Base-by-base conservation (phyloP, 1,139 yeast genomes). In the Hemisphaericaspora subhashii region DNA sequence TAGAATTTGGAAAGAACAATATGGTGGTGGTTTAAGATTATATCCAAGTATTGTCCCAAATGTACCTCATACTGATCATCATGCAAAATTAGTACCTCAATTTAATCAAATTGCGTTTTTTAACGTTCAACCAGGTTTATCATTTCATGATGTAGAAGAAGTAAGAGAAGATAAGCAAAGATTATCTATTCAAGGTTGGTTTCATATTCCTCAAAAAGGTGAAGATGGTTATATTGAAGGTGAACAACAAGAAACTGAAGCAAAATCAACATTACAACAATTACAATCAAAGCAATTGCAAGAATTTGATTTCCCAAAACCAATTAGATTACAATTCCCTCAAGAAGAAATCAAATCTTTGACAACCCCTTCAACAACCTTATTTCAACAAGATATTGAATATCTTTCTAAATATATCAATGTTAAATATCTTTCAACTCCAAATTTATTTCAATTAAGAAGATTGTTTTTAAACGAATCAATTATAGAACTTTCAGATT, bases 101-200 rank as follows among this genome's bases (percentile, higher is more conserved):
- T 94, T 95, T 73, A 92, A 94, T 60, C 97, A 92, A 62, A 81
- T 94, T 57, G 96, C 98, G 1, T 87, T 92, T 57, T 94, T 94
- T 72, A 84, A 86, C 2, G 98, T 94, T 8, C 95, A 89, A 57
- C 98, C 98, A 1, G 99, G 98, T 1, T 76, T 84, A 36, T 86
- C 96, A 3, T 94, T 92, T 71, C 99, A 94, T 58, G 98, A 94
- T 52, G 99, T 94, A 8, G 98, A 94, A 62, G 98, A 94, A 58
- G 98, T 94, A 2, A 77, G 84, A 47, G 95, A 83, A 2, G 95
- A 89, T 53, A 86, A 83, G 55, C 95, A 89, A 47, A 74, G 99
- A 53, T 68, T 92, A 34, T 86, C 96, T 1, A 87, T 94, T 45
- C 96, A 92, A 56, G 99, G 99, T 0, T 94, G 99, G 99, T 94